These are phyloP conservation scores for Echinochloa phyllopogon DNA, from an alignment of 176 grass and related monocot genomes.

Conservation along the genomic window DNA sequence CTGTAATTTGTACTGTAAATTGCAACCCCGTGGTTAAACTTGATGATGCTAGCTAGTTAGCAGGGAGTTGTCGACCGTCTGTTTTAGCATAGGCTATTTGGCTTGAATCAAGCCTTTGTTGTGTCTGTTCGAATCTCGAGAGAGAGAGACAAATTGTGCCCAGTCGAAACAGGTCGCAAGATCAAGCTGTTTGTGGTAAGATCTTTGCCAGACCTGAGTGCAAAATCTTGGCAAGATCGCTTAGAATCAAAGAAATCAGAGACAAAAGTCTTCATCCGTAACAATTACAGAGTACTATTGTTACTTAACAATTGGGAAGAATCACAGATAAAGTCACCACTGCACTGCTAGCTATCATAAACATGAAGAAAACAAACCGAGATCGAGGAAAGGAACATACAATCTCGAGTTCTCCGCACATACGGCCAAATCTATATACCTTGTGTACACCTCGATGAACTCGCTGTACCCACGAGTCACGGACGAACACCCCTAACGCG, in stretches of 20 bases:
- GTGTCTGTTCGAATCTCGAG: too few relatives aligned
- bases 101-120: too few relatives aligned
- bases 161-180: neutral
- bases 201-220: neutral
- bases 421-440: neutral
- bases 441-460: neutral
- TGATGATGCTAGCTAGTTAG: too few relatives aligned
- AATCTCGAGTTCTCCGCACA: neutral
- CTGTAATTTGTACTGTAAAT: too few relatives aligned
- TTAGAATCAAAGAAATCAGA: neutral
- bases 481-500: neutral
- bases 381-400: neutral
- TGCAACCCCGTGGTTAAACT: too few relatives aligned
- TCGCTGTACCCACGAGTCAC: neutral
- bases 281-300: neutral
- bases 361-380: neutral
- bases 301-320: neutral
- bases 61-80: too few relatives aligned
- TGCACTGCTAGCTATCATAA: neutral
- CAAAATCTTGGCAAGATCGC: neutral
- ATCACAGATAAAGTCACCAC: neutral
- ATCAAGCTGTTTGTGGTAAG: neutral
- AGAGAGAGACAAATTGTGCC: neutral
- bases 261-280: neutral
- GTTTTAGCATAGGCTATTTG: too few relatives aligned